phyloP scores from a whole-genome alignment of 305 asterid species.

The Fraxinus albicans region DNA sequence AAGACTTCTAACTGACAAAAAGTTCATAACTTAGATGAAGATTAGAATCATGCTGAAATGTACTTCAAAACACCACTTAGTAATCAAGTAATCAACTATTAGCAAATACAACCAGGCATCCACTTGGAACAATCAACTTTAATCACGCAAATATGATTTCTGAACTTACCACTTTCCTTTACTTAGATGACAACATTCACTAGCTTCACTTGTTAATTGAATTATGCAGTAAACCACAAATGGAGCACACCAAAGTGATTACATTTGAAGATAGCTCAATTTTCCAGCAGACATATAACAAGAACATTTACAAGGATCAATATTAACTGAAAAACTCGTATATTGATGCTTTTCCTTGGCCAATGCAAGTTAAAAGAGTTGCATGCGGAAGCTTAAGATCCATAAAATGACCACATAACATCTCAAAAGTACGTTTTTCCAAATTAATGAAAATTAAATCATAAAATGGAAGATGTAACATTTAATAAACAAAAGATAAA shows the following conservation, averaged over 20 bases:
- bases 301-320: not conserved
- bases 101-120: not conserved
- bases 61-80: not conserved
- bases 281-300: not conserved
- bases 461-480: not conserved
- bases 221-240: not conserved
- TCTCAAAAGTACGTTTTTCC: not conserved
- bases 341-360: not conserved
- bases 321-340: too few species aligned
- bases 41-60: not conserved
- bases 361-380: slow-evolving; percentile 1
- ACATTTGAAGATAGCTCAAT: not conserved
- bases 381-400: not conserved
- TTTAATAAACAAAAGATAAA: not conserved
- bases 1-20: not conserved
- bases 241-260: not conserved
- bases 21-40: not conserved
- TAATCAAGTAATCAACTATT: not conserved
- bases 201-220: not conserved
- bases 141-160: not conserved
- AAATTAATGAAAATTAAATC: not conserved
- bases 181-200: not conserved
- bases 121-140: not conserved
- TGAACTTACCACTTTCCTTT: not conserved
- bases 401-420: not conserved